These are phyloP conservation scores for Solanum neorickii DNA, from an alignment of 257 asterid genomes.

Conservation along the genomic window DNA sequence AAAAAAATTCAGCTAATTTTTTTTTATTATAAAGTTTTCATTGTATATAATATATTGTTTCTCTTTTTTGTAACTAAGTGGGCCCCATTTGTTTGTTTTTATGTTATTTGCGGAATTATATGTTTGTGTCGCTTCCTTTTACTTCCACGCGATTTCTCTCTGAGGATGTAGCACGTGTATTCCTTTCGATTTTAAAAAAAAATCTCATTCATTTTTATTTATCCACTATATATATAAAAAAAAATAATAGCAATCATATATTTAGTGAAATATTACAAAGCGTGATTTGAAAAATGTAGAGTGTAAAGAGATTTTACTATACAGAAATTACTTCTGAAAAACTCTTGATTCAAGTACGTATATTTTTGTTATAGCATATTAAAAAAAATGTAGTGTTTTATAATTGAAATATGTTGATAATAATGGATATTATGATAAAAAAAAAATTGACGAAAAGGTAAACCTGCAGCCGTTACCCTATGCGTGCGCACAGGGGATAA, in stretches of 20 bases:
- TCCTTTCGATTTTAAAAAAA: neutral
- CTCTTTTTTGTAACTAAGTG: neutral
- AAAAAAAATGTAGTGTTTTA: too few species aligned
- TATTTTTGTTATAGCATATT: too few species aligned
- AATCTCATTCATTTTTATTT: too few species aligned
- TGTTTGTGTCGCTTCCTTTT: neutral
- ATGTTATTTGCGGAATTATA: neutral
- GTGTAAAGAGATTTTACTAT: too few species aligned
- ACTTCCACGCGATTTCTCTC: neutral
- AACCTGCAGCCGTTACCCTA: too few species aligned
- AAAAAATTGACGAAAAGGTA: too few species aligned
- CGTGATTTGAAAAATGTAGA: neutral
- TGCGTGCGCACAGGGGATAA: too few species aligned
- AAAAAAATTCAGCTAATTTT: neutral
- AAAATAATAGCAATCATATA: too few species aligned
- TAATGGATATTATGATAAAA: neutral
- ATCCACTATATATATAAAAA: too few species aligned
- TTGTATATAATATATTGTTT: neutral
- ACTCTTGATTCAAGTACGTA: neutral
- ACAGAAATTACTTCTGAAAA: rapidly evolving
- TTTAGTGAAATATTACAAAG: neutral
- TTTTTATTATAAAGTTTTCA: neutral
- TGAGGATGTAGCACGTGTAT: neutral
- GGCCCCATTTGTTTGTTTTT: neutral
- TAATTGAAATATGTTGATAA: too few species aligned